Evolutionary conservation across 495 filamentous ascomycete genomes (phyloP), one percentile per base, ranked within the genome.

Genomic region (Daldinia bambusicola): DNA sequence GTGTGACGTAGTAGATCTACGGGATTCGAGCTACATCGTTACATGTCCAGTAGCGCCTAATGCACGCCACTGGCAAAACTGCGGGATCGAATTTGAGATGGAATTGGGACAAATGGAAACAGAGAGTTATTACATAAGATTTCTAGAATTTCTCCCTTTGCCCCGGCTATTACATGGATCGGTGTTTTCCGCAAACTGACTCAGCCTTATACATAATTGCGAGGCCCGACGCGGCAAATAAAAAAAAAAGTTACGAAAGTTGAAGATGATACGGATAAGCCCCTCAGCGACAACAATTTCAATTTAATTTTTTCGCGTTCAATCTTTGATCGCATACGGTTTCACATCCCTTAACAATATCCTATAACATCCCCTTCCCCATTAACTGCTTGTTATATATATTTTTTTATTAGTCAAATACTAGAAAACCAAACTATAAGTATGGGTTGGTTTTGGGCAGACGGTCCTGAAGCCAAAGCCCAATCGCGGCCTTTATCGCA

Each of bases 371-470:
- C 14, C 13, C 4, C 31, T 43, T 34, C 55, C 36, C 22, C 2
- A 51, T 57, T 9, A 40, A 14, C 16, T 9, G 4, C 16, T 10
- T 7, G 20, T 26, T n/a, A 14, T 36, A 20, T 26, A 26, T 26
- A 26, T 26, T 26, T 26, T 26, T 26, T 26, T 1, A 26, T 26
- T 26, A 26, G 3, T 26, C 3, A 26, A 26, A 1, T 26, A 26
- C 3, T 26, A 26, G 26, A 18, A 16, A 51, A 5, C n/a, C 41
- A 16, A 43, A 53, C 31, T 43, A 69, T 16, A 43, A 76, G 20
- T 50, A 98, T 99, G 95, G 95, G 95, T 69, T 99, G 96, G 96
- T 99, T 99, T 74, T 99, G 95, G 95, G 92, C 94, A 80, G 94
- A 99, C 70, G 77, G 87, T 77, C 67, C 79, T 77, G 61, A 82